Evolutionary conservation across 768 basidiomycete species (phyloP).

Genomic region (Cytidiella melzeri): DNA sequence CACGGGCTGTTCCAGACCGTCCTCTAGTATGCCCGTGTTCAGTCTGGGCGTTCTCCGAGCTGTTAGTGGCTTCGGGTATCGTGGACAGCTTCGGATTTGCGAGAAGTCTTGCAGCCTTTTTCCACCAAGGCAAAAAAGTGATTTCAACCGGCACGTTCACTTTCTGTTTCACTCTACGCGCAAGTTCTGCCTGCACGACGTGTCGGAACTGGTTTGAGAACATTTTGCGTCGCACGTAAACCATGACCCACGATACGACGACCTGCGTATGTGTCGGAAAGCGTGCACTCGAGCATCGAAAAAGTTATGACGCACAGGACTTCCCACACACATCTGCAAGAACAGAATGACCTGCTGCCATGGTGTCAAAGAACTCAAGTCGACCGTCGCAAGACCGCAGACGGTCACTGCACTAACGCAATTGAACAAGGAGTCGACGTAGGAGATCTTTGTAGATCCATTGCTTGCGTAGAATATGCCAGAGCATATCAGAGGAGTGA

Average conservation of each 20-base stretch:
- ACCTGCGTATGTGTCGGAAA: constrained; percentile 39
- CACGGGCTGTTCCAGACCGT: constrained; percentile 1
- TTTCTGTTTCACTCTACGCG: constrained; percentile 14
- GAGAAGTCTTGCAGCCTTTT: constrained; percentile 5
- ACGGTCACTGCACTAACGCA: constrained; percentile 75
- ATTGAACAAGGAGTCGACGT: constrained; percentile 74
- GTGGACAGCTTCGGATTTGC: background rate
- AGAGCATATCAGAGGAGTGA: constrained; percentile 75
- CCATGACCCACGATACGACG: constrained; percentile 77
- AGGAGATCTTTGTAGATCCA: constrained; percentile 61
- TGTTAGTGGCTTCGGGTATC: background rate
- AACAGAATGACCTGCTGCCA: constrained; percentile 71
- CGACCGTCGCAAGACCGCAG: constrained; percentile 67
- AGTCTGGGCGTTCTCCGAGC: background rate
- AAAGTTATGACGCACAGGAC: constrained; percentile 46
- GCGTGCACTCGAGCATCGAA: background rate
- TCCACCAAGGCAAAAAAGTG: constrained; percentile 20
- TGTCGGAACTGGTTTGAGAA: constrained; percentile 65
- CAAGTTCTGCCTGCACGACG: constrained; percentile 42
- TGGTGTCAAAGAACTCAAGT: constrained; percentile 59
- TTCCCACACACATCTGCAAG: constrained; percentile 73
- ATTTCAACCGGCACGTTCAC: constrained; percentile 17
- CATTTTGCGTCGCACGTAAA: constrained; percentile 69
- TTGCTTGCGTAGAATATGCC: constrained; percentile 81
- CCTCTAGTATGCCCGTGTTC: constrained; percentile 2